These are phyloP conservation scores for Ophiostoma sp. DNA, from an alignment of 2,329 filamentous ascomycete species.

Conservation along the genomic window DNA sequence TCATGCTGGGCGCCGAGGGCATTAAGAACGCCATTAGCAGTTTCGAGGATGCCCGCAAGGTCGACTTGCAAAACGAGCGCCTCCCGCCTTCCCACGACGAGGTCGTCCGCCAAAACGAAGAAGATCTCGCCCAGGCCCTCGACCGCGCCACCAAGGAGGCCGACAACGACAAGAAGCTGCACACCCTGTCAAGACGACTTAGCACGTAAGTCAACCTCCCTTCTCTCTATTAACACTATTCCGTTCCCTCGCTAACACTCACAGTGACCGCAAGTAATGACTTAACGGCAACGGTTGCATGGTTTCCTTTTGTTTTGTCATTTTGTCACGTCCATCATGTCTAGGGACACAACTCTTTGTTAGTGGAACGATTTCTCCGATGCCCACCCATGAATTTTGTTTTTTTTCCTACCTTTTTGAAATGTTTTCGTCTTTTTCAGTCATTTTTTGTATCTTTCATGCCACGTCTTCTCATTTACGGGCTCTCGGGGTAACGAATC, in stretches of 20 bases:
- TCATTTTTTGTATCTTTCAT: neutral
- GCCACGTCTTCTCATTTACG: neutral
- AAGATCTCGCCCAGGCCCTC: slow-evolving; percentile 77
- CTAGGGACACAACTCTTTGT: neutral
- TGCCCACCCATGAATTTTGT: neutral
- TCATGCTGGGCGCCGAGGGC: slow-evolving; percentile 96
- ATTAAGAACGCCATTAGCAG: slow-evolving; percentile 98
- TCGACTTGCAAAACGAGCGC: slow-evolving; percentile 94
- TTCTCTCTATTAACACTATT: too few relatives aligned
- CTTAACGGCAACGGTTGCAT: neutral
- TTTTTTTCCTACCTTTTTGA: neutral
- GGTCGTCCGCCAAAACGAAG: slow-evolving; percentile 77
- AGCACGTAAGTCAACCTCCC: slow-evolving; percentile 79
- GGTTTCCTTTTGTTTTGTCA: neutral
- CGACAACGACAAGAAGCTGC: slow-evolving; percentile 85
- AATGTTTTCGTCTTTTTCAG: neutral
- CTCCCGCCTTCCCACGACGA: slow-evolving; percentile 92
- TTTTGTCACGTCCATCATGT: neutral
- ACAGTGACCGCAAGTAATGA: slow-evolving; percentile 29
- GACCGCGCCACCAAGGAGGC: slow-evolving; percentile 85
- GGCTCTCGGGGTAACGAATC: slow-evolving; percentile 12
- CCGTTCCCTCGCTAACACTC: neutral
- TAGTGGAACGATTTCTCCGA: neutral
- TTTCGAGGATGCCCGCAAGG: slow-evolving; percentile 95
- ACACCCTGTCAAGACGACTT: slow-evolving; percentile 83